Base-by-base conservation (phyloP, 805 yeast species). In the Saccharomycopsis malanga region DNA sequence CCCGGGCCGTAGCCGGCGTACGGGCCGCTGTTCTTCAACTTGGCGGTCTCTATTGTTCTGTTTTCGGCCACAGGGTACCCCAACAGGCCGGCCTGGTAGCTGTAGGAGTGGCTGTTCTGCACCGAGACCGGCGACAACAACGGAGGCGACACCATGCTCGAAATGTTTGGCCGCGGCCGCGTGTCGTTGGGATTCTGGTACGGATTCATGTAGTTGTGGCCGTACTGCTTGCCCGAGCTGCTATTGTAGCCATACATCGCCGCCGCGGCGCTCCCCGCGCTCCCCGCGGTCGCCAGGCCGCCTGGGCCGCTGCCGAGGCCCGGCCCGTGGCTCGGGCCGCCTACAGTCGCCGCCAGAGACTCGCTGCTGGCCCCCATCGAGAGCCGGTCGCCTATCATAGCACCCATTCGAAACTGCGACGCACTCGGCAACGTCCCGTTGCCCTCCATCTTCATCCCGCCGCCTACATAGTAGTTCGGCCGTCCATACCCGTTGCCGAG, bases 41-140 rank as follows among this genome's bases (percentile, higher is more conserved):
- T n/a, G n/a, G n/a, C n/a, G n/a, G n/a, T n/a, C n/a, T n/a, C n/a
- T 39, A 14, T 15, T 24, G 34, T 39, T 39, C 34, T 27, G 30
- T 7, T 27, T 27, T 7, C 30, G 7, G 30, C 10, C 30, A 27
- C 30, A 9, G n/a, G n/a, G n/a, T n/a, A n/a, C n/a, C n/a, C n/a
- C n/a, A n/a, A n/a, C n/a, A n/a, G n/a, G n/a, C n/a, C n/a, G n/a
- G n/a, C n/a, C n/a, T 29, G 10, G 32, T 10, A 29, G 32, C 12
- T 29, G 32, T 29, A 29, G 32, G 14, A 14, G 14, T 29, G 32
- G 37, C n/a, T 34, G 37, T 27, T 27, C 30, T 27, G 30, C 7
- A 27, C 7, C 12, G 30, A 27, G 7, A 7, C 30, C 39, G 12
- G 39, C 5, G 22, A 18, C 17, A 32, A 6, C 15, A 32, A 32